Conservation (phyloP, 352 stramenopile genomes). For the Phytophthora idaei region DNA sequence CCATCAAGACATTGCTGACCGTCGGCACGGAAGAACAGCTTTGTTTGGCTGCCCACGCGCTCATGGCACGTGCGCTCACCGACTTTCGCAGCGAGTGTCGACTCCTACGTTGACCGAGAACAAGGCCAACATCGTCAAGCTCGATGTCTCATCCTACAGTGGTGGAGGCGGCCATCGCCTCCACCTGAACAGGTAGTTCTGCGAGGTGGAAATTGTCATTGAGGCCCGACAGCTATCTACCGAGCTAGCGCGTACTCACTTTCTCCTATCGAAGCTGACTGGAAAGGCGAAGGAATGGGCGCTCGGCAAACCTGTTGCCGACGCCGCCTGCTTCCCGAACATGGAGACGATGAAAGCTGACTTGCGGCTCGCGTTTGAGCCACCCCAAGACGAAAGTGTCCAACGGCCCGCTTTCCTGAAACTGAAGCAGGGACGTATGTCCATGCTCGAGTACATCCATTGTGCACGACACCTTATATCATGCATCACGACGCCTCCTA, state of each 20-base stretch:
- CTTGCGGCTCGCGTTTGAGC: slow-evolving; percentile 27
- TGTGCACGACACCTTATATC: slow-evolving; percentile 25
- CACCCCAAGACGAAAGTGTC: slow-evolving; percentile 18
- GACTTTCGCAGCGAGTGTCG: background rate
- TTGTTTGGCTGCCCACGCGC: background rate
- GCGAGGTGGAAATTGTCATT: background rate
- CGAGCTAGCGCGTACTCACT: background rate
- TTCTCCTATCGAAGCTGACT: background rate
- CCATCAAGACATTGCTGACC: background rate
- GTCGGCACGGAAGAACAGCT: background rate
- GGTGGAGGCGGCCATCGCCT: background rate
- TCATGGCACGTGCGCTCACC: background rate
- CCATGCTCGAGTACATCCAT: slow-evolving; percentile 30
- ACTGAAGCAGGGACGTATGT: slow-evolving; percentile 22
- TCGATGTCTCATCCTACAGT: background rate
- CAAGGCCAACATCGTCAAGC: background rate
- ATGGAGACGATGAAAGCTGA: background rate
- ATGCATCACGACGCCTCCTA: slow-evolving; percentile 9
- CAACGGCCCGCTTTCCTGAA: slow-evolving; percentile 14
- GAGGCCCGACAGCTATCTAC: background rate
- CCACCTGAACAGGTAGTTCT: background rate
- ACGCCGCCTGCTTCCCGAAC: background rate
- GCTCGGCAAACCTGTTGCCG: background rate
- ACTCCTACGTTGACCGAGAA: background rate
- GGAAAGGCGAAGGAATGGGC: background rate